These are phyloP conservation scores for Hamigera avellanea DNA, from an alignment of 495 filamentous ascomycete genomes.

Conservation along the genomic window DNA sequence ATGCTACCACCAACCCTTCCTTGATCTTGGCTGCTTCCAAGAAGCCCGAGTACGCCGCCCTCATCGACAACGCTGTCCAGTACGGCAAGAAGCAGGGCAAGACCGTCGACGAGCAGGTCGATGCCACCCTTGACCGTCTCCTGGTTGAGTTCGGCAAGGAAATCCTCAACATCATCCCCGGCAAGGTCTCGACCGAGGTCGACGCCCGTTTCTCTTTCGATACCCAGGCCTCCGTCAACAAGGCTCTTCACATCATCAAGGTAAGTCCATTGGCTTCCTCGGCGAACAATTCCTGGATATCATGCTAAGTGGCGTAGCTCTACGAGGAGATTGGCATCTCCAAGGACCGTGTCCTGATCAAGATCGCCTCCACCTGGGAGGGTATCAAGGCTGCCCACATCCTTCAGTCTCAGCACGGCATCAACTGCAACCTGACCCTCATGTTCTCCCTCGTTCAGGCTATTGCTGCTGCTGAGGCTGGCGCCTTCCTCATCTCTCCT, in stretches of 20 bases:
- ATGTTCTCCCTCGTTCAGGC: slow-evolving; percentile 97
- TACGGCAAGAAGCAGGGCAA: slow-evolving; percentile 66
- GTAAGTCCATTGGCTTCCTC: slow-evolving; percentile 37
- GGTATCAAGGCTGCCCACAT: slow-evolving; percentile 95
- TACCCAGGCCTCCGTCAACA: slow-evolving; percentile 80
- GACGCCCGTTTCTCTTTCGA: slow-evolving; percentile 96
- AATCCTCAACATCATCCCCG: slow-evolving; percentile 93
- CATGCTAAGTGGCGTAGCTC: slow-evolving; percentile 43
- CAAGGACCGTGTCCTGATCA: slow-evolving; percentile 74
- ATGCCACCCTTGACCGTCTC: slow-evolving; percentile 78
- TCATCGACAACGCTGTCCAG: slow-evolving; percentile 78
- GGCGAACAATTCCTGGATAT: not conserved
- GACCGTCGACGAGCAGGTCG: slow-evolving; percentile 61
- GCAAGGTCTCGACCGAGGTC: slow-evolving; percentile 97
- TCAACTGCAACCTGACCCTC: slow-evolving; percentile 98
- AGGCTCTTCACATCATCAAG: slow-evolving; percentile 95
- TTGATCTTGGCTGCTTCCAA: slow-evolving; percentile 96
- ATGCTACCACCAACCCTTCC: slow-evolving; percentile 98
- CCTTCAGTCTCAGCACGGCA: slow-evolving; percentile 81
- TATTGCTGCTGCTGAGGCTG: slow-evolving; percentile 92
- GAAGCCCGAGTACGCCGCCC: slow-evolving; percentile 88
- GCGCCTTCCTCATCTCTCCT: slow-evolving; percentile 96
- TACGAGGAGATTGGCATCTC: slow-evolving; percentile 84
- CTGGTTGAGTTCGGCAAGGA: slow-evolving; percentile 96
- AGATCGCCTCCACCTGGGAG: slow-evolving; percentile 60